These are phyloP conservation scores for Syncephalastrum contaminatum DNA, from an alignment of 371 early-diverging fungal species.

Conservation along the genomic window DNA sequence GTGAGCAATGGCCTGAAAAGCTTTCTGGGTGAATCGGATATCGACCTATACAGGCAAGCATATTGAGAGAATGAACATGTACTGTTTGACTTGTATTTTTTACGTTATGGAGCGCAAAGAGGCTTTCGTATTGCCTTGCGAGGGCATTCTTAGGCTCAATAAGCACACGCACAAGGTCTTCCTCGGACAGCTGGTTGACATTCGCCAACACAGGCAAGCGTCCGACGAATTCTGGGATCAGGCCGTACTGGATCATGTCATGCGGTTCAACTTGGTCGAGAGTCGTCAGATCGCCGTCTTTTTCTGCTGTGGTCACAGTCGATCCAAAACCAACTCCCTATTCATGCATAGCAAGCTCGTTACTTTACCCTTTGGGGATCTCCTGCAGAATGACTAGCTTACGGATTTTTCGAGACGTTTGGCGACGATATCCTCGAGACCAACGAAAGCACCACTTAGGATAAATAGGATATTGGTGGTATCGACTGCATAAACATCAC, in stretches of 20 bases:
- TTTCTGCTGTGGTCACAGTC: neutral
- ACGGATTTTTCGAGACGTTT: slow-evolving; percentile 66
- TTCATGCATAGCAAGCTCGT: neutral
- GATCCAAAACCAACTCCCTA: slow-evolving; percentile 1
- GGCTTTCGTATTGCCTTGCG: slow-evolving; percentile 70
- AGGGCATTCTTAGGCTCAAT: slow-evolving; percentile 78
- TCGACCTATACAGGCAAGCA: slow-evolving; percentile 20
- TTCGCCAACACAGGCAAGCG: slow-evolving; percentile 76
- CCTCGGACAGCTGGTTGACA: slow-evolving; percentile 59
- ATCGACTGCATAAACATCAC: slow-evolving; percentile 75
- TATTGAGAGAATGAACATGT: neutral
- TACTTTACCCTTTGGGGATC: neutral
- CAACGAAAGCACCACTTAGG: slow-evolving; percentile 82
- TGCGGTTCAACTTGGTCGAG: slow-evolving; percentile 69
- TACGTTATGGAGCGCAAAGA: slow-evolving; percentile 64
- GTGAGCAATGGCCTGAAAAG: slow-evolving; percentile 64
- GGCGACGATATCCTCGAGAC: slow-evolving; percentile 72
- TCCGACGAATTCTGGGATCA: slow-evolving; percentile 86
- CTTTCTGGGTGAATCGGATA: slow-evolving; percentile 62
- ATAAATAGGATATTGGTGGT: slow-evolving; percentile 85
- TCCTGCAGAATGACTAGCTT: neutral
- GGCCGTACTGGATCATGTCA: slow-evolving; percentile 77
- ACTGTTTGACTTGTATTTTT: neutral
- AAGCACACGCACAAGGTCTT: slow-evolving; percentile 68
- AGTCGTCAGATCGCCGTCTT: slow-evolving; percentile 2